Evolutionary conservation across 2,329 filamentous ascomycete species (phyloP), one percentile per base, ranked within the genome.

Genomic region (Hymenoscyphus fructigenus): DNA sequence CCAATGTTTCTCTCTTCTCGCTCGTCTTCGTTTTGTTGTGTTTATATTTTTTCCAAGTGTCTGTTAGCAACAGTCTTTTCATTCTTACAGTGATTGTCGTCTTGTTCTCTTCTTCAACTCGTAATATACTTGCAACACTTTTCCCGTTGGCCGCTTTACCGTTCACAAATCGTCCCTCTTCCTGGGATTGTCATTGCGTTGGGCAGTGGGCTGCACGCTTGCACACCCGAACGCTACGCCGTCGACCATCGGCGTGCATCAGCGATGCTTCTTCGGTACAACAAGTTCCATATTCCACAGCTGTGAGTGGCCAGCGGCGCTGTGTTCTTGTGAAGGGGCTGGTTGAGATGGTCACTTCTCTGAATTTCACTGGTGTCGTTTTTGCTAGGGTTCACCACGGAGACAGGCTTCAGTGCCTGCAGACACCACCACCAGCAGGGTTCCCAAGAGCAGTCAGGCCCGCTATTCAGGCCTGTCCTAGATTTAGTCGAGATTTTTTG

Each of bases 211-310:
- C 17, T 47, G 41, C 5, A 47, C 15, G 38, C 41, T 47, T 47
- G n/a, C 44, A 50, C 58, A 64, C 62, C 62, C 58, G 58, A 60
- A 47, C 32, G 62, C 62, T 64, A 64, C 47, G 34, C 12, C 57
- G 20, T 41, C 62, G 56, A 50, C 57, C 62, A 60, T 60, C 61
- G n/a, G 23, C 38, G 32, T 36, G 32, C 20, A 34, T 34, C 20
- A 23, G 57, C 32, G 44, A 29, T 60, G 41, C 20, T 50, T 23
- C 38, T 55, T 55, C 47, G 59, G 47, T 61, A 61, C 59, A 26
- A 41, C 47, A 23, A 53, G n/a, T 23, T 23, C 12, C n/a, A n/a
- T 47, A 28, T 23, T 32, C 17, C n/a, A 7, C 14, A 17, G 5
- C 58, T 17, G 17, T 47, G 38, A 41, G 57, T 59, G 57, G 32